These are phyloP conservation scores for Globisporangium takayamanum DNA, from an alignment of 352 stramenopile genomes.

Conservation along the genomic window DNA sequence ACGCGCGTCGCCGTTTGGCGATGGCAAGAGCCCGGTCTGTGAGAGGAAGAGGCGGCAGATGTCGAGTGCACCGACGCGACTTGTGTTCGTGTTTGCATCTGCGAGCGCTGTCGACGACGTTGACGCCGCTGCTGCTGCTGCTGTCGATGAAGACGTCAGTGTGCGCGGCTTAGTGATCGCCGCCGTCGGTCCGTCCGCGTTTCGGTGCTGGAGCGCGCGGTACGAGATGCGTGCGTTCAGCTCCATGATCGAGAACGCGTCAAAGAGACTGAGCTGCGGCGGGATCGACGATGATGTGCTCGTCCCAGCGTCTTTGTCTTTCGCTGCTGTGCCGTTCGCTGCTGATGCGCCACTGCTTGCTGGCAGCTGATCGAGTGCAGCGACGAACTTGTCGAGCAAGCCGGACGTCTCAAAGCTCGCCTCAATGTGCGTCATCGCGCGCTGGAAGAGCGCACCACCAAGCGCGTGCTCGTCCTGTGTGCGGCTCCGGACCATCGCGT, in stretches of 20 bases:
- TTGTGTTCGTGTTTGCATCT: conserved; percentile 26
- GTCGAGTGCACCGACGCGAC: conserved; percentile 58
- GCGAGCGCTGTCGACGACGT: conserved; percentile 22
- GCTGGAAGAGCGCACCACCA: conserved; percentile 58
- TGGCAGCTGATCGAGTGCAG: conserved; percentile 45
- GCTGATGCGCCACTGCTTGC: not conserved
- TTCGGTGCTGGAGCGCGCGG: conserved; percentile 38
- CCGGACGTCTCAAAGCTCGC: conserved; percentile 58
- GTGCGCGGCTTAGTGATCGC: conserved; percentile 35
- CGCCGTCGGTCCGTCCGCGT: conserved; percentile 26
- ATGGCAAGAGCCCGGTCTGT: conserved; percentile 59
- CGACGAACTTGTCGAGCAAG: conserved; percentile 75
- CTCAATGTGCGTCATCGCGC: conserved; percentile 63
- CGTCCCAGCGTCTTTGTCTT: conserved; percentile 10
- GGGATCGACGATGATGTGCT: conserved; percentile 31
- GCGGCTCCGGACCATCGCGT: conserved; percentile 24
- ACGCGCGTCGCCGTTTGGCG: conserved; percentile 47
- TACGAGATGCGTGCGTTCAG: conserved; percentile 75
- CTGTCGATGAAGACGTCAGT: conserved; percentile 9
- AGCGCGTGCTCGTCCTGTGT: conserved; percentile 19
- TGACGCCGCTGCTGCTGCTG: conserved; percentile 7
- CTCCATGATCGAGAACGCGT: conserved; percentile 86
- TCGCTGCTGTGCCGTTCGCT: conserved; percentile 4
- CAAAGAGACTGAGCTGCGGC: conserved; percentile 71
- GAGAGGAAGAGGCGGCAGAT: conserved; percentile 81